A percentile compares a stretch with the other conserved stretches of the same genome.
These are phyloP conservation scores for Stemphylium vesicarium DNA, from an alignment of 2,329 filamentous ascomycete genomes.

Conservation along the genomic window DNA sequence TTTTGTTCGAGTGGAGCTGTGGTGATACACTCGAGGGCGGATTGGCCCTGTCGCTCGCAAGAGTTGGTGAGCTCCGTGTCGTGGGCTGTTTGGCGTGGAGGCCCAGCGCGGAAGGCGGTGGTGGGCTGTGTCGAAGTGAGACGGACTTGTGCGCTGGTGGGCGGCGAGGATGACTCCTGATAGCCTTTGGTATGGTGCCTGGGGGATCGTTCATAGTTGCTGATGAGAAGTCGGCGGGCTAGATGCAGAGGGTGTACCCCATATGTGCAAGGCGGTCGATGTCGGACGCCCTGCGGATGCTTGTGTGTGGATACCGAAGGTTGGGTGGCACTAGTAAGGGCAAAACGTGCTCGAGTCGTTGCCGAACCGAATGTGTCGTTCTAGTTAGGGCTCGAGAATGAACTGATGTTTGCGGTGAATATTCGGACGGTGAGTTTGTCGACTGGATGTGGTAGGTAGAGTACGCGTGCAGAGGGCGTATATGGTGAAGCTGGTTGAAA, in stretches of 20 bases:
- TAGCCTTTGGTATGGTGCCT: slow-evolving; percentile 21
- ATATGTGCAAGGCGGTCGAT: slow-evolving; percentile 17
- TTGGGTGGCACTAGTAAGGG: not conserved
- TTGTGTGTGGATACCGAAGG: slow-evolving; percentile 1
- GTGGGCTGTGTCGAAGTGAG: slow-evolving; percentile 52
- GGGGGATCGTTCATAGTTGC: slow-evolving; percentile 33
- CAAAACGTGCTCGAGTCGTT: not conserved
- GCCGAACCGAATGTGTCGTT: not conserved
- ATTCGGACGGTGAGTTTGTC: not conserved
- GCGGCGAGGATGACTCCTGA: slow-evolving; percentile 47
- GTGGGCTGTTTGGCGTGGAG: slow-evolving; percentile 12
- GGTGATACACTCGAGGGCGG: slow-evolving; percentile 52
- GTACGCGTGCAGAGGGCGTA: not conserved
- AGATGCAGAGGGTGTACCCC: slow-evolving; percentile 21
- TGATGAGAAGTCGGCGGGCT: slow-evolving; percentile 7
- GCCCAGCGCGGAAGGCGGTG: slow-evolving; percentile 4
- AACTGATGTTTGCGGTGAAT: not conserved
- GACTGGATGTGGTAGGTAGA: not conserved
- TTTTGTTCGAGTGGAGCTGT: slow-evolving; percentile 39
- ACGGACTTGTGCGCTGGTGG: slow-evolving; percentile 55
- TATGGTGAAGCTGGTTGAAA: not conserved
- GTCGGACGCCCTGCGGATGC: not conserved
- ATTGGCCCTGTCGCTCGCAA: slow-evolving; percentile 46
- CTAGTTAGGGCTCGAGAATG: not conserved
- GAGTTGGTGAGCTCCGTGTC: slow-evolving; percentile 31